Base-by-base conservation (phyloP, 139 green algal genomes). In the Asterochloris sp. region DNA sequence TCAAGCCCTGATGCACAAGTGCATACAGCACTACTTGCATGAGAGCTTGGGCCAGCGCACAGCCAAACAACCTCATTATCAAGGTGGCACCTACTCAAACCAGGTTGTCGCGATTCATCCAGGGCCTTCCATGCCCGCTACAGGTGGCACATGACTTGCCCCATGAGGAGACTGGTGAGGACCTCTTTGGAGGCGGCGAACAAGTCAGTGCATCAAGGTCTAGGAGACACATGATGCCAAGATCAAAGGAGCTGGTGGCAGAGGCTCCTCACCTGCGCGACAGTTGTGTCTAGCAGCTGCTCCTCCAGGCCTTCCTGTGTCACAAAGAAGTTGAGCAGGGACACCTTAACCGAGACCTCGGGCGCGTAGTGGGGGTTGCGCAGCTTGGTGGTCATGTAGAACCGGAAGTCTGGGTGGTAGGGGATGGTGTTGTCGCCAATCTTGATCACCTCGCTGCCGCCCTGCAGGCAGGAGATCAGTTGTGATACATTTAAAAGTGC, bases 301-400 rank as follows among this genome's bases (percentile, higher is more conserved):
- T 98, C 93, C 86, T 98, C 94, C 73, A 97, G 79, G 24, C 93
- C 94, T 60, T 85, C 85, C 69, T 82, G 78, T 21, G 91, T 94
- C 21, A 94, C 91, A 27, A 90, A 94, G 87, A 98, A 98, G 90
- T 98, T 97, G 78, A 98, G 92, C 61, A 98, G 80, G 29, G 88
- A 92, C 13, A 94, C 88, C 88, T 95, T 95, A 82, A 94, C 94
- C 87, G 90, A 96, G 0, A 93, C 82, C 83, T 98, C 92, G 11
- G 93, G 92, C 24, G 95, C 87, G 87, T 95, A 97, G 86, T 96
- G 92, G 29, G 94, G 94, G 85, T 97, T 97, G 78, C 92, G 77
- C 81, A 95, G 62, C 83, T 92, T 94, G 27, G 88, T 92, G 24
- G 89, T 91, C 68, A 92, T 86, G 80, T 96, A 98, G 54, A 98